Evolutionary conservation across 169 alveolate species (phyloP), one percentile per base, ranked within the genome.

Genomic region (Miamiensis avidus): DNA sequence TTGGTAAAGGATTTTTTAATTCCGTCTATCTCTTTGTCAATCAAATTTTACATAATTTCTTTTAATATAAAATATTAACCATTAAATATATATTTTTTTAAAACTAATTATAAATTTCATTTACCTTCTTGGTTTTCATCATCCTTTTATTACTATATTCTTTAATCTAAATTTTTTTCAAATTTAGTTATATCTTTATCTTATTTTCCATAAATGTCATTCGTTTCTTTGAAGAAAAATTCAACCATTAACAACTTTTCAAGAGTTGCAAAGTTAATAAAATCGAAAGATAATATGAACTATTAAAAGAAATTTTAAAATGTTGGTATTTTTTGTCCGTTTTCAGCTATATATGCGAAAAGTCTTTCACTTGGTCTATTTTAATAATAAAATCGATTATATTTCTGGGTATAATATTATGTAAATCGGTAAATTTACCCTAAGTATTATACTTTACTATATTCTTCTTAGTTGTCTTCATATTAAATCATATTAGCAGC

Each of bases 401-500:
- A 49, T 49, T 11, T 11, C 69, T 11, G 20, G 20, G 20, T 49
- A 49, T 11, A 49, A 49, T 49, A 11, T 11, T 49, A 49, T 49
- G 20, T 11, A 11, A 49, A 11, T 11, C 20, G 4, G 20, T 49
- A 49, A 11, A 49, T 11, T 49, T 11, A 49, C 4, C 26, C 69
- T 20, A 49, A 49, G 4, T 11, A 49, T 11, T 49, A 49, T 11
- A 11, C 4, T 49, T 11, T 11, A 11, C 20, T 49, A 11, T 4
- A 49, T 49, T 20, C 20, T 49, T 49, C 20, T 49, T 49, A 11
- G 4, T 20, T 49, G 69, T 49, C 4, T 49, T 20, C 20, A 11
- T 49, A 49, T 49, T 75, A 79, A 65, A 79, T 34, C 25, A 79
- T 29, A 72, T 65, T 79, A 49, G 29, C 64, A 65, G 76, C 33